Percentiles rank a stretch among this genome's conserved stretches.
Conservation (phyloP, 2,329 filamentous ascomycete species). For the Talaromyces sp. region DNA sequence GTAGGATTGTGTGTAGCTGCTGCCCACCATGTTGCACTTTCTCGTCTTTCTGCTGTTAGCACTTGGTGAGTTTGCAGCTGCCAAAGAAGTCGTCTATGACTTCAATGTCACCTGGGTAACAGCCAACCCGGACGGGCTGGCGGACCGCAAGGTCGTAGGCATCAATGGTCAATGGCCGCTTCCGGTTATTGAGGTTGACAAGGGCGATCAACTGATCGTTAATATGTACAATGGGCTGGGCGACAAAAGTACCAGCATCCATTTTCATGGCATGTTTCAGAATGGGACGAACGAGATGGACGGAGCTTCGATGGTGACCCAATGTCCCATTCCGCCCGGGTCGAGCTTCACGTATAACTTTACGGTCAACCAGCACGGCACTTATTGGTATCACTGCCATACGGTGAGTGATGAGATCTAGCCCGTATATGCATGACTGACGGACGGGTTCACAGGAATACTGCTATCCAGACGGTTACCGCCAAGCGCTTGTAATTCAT, state of each 20-base stretch:
- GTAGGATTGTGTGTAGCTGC: background rate
- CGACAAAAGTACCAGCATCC: constrained; percentile 63
- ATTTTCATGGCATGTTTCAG: constrained; percentile 76
- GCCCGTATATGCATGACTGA: too few relatives aligned
- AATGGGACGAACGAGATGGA: constrained; percentile 74
- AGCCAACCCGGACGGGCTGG: constrained; percentile 54
- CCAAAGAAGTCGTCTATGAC: constrained; percentile 44
- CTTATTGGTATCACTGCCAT: constrained; percentile 67
- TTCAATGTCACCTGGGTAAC: constrained; percentile 55
- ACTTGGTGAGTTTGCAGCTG: constrained; percentile 15
- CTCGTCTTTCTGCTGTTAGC: constrained; percentile 9
- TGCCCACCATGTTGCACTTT: constrained; percentile 3
- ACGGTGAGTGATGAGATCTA: background rate
- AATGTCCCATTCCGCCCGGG: constrained; percentile 63
- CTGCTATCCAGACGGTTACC: constrained; percentile 65
- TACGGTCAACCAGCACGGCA: constrained; percentile 55
- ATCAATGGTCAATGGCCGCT: constrained; percentile 74
- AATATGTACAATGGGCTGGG: constrained; percentile 64
- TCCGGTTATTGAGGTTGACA: constrained; percentile 67
- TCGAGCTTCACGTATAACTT: constrained; percentile 65
- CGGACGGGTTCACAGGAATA: constrained; percentile 27
- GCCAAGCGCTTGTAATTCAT: constrained; percentile 64
- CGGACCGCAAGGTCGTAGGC: constrained; percentile 56
- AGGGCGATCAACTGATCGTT: constrained; percentile 68
- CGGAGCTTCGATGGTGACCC: constrained; percentile 63